Evolutionary conservation across 1,284 basidiomycete species (phyloP), one percentile per base, ranked within the genome.

Genomic region (Pseudozyma sp.): DNA sequence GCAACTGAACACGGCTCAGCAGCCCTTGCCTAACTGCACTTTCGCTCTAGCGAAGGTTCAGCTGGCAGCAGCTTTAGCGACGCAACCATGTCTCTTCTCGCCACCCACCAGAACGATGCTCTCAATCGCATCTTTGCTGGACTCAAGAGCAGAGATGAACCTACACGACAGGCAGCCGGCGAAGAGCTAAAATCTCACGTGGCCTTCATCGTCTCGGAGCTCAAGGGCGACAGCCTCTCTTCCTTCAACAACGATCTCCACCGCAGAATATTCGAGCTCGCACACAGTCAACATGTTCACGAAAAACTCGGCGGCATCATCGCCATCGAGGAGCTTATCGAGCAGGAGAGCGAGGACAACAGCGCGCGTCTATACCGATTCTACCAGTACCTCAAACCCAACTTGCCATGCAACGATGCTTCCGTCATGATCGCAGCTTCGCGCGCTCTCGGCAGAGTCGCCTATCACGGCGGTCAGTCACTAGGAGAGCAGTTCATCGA

Each of bases 401-500:
- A 94, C 29, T 88, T 94, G 17, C 93, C 92, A 7, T 92, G 92
- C 81, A 88, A 89, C 69, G 93, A 94, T 83, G 89, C 92, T 77
- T 91, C 90, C 82, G 91, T 94, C 79, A 94, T 94, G 93, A 88
- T 94, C 49, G 90, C 92, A 1, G 93, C 92, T 2, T 93, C 93
- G 24, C 93, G 92, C 81, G 92, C 91, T 2, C 88, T 94, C 24
- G 92, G 92, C 0, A 89, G 91, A 72, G 92, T 94, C 74, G 92
- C 92, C 34, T 89, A 91, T 65, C 90, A 92, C 60, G 92, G 92
- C 44, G 92, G 92, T 1, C 88, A 90, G 0, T 90, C 90, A 31
- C 92, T 94, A 79, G 93, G 92, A 57, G 93, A 94, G 79, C 88
- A 90, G 16, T 94, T 94, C 80, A 92, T 94, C 88, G 92, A 93